Conservation (phyloP, 306 rosid species). For the Oemleria cerasiformis region DNA sequence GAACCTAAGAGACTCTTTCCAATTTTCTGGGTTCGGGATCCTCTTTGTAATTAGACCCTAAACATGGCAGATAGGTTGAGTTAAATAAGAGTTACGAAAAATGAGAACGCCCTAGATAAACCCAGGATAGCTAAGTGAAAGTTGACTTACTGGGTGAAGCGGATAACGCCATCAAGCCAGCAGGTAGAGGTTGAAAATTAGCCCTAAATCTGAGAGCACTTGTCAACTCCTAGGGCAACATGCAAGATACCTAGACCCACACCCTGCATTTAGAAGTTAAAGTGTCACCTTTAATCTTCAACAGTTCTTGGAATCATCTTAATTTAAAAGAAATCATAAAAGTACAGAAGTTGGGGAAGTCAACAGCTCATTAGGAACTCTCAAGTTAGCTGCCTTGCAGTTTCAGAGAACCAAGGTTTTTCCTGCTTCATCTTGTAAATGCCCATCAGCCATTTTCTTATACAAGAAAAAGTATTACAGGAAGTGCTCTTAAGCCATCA, state of each 20-base stretch:
- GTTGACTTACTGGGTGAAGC: slow-evolving; percentile 75
- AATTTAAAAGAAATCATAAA: slow-evolving; percentile 25
- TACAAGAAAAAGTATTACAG: slow-evolving; percentile 11
- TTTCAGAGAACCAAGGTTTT: slow-evolving; percentile 26
- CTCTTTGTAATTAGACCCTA: slow-evolving; percentile 30
- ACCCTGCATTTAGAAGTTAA: slow-evolving; percentile 85
- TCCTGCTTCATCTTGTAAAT: slow-evolving; percentile 21
- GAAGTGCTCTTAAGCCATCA: slow-evolving; percentile 24
- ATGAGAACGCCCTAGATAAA: slow-evolving; percentile 53
- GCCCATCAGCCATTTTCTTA: slow-evolving; percentile 19
- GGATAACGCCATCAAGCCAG: slow-evolving; percentile 66
- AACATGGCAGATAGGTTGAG: slow-evolving; percentile 40
- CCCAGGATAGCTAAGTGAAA: slow-evolving; percentile 48
- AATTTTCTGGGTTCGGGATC: slow-evolving; percentile 27
- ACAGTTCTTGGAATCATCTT: slow-evolving; percentile 38
- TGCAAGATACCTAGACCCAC: slow-evolving; percentile 87
- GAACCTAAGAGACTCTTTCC: slow-evolving; percentile 40
- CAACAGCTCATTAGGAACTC: slow-evolving; percentile 34
- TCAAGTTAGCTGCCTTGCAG: slow-evolving; percentile 26
- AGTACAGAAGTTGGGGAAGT: slow-evolving; percentile 30
- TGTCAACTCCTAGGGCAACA: slow-evolving; percentile 87
- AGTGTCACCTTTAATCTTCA: slow-evolving; percentile 54
- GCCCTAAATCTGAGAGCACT: slow-evolving; percentile 71
- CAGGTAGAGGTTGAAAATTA: slow-evolving; percentile 65
- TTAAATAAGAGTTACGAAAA: slow-evolving; percentile 40